Evolutionary conservation across 768 basidiomycete genomes (phyloP).

Genomic region (Roridomyces roridus): DNA sequence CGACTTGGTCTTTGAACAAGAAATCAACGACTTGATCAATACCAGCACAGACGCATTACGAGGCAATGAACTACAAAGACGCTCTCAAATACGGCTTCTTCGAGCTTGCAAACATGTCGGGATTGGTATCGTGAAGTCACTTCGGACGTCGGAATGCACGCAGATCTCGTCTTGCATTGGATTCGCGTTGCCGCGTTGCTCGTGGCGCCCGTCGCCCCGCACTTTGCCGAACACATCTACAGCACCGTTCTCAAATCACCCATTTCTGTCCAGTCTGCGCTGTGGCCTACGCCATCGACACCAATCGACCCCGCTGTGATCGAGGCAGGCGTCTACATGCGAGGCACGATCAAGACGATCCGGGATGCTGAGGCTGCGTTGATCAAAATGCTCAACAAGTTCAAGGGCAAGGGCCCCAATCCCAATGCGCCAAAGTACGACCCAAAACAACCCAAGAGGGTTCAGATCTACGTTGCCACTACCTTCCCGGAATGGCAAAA

Average conservation of each 20-base stretch:
- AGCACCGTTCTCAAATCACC: conserved; percentile 71
- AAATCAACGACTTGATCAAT: conserved; percentile 86
- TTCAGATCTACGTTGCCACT: conserved; percentile 90
- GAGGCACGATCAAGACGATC: conserved; percentile 87
- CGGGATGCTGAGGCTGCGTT: conserved; percentile 85
- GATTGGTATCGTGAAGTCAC: conserved; percentile 98
- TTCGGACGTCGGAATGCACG: conserved; percentile 89
- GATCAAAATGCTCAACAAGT: conserved; percentile 81
- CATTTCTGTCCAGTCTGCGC: conserved; percentile 80
- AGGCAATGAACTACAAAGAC: conserved; percentile 93
- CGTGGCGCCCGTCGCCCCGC: conserved; percentile 87
- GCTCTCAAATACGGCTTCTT: conserved; percentile 96
- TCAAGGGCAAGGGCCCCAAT: conserved; percentile 62
- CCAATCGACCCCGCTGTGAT: conserved; percentile 70
- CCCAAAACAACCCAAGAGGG: conserved; percentile 83
- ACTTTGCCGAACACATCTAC: conserved; percentile 95
- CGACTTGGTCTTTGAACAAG: conserved; percentile 90
- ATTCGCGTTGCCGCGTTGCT: conserved; percentile 82
- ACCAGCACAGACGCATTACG: conserved; percentile 82
- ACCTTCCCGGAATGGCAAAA: conserved; percentile 96
- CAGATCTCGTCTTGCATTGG: conserved; percentile 85
- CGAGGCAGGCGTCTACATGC: conserved; percentile 86
- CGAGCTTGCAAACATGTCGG: conserved; percentile 87
- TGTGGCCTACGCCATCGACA: conserved; percentile 75
- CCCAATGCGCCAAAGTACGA: conserved; percentile 65